Base-by-base conservation (phyloP, 192 early-diverging fungal species). In the Cetraspora pellucida region DNA sequence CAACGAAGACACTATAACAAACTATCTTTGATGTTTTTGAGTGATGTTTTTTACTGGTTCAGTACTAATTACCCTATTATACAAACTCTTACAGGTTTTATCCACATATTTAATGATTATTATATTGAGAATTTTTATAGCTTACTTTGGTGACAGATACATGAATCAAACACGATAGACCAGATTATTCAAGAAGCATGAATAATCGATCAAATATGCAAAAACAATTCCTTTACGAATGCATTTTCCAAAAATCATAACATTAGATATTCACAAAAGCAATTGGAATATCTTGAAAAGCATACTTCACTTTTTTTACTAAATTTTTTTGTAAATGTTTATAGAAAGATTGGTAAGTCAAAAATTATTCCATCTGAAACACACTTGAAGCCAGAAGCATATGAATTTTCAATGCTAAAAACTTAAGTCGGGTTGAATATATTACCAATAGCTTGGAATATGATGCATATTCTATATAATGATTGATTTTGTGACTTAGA, bases 241-340 rank as follows among this genome's bases (percentile, higher is more conserved):
- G 44, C 43, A 0, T 69, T 69, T 69, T 14, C 37, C 46, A 44
- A 69, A 37, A 69, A 49, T 25, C 44, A 69, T 47, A 69, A 69
- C 7, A 37, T 37, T 37, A 37, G 37, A 37, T 37, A 37, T 37
- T 37, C n/a, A 69, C 30, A 43, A 23, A 46, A 69, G 43, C 67
- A 69, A 3, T 44, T 69, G 10, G 67, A 69, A 49, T 69, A 69
- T 46, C 30, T 69, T 69, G 67, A 69, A 69, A 49, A 69, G 30
- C 44, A 1, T 69, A 3, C 1, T 69, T 27, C 67, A 49, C 67
- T 69, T 46, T 69, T 69, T 17, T 17, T 69, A 21, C 16, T 69
- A 69, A 69, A 69, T 69, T 21, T 69, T 49, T 69, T 69, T 19
- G 43, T 37, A 69, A 37, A 46, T 44, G 67, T 69, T 1, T 37